Conservation (phyloP, 2,329 filamentous ascomycete genomes). For the Phialophora chinensis region DNA sequence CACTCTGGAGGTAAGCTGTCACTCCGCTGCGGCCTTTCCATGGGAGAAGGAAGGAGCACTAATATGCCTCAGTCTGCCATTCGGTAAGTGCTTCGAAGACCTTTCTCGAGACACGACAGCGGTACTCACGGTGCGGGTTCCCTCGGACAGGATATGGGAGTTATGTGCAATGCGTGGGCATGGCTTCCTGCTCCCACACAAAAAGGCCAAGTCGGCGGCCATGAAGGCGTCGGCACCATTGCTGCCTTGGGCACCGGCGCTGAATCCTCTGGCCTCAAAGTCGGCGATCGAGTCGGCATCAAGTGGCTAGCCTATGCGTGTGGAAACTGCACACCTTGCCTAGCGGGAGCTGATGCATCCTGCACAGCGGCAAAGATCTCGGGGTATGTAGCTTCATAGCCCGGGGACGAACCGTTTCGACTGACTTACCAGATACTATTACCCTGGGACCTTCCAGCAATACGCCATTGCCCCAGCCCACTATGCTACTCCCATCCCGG, state of each 20-base stretch:
- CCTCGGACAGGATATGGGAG: constrained; percentile 55
- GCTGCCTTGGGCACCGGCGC: constrained; percentile 69
- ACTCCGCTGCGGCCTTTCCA: not conserved
- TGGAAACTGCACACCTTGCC: constrained; percentile 60
- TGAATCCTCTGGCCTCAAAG: constrained; percentile 58
- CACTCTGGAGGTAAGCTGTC: constrained; percentile 57
- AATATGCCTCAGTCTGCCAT: constrained; percentile 59
- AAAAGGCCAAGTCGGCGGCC: constrained; percentile 69
- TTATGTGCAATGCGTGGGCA: constrained; percentile 58
- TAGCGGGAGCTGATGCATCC: constrained; percentile 60
- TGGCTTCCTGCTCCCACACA: constrained; percentile 65
- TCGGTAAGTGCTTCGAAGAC: constrained; percentile 42
- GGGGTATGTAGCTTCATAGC: constrained; percentile 41
- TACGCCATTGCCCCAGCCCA: constrained; percentile 68
- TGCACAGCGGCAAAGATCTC: constrained; percentile 65
- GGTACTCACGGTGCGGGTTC: not conserved
- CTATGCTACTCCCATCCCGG: constrained; percentile 74
- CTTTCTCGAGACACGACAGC: not conserved
- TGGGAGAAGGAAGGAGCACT: not conserved
- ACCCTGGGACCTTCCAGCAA: constrained; percentile 75
- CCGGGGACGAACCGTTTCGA: not conserved
- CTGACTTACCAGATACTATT: constrained; percentile 60
- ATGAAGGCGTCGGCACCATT: constrained; percentile 71
- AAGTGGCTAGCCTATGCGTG: constrained; percentile 70
- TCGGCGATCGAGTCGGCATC: constrained; percentile 73